Evolutionary conservation across 148 eudicot genomes (phyloP).

Genomic region (Persicaria maculosa): DNA sequence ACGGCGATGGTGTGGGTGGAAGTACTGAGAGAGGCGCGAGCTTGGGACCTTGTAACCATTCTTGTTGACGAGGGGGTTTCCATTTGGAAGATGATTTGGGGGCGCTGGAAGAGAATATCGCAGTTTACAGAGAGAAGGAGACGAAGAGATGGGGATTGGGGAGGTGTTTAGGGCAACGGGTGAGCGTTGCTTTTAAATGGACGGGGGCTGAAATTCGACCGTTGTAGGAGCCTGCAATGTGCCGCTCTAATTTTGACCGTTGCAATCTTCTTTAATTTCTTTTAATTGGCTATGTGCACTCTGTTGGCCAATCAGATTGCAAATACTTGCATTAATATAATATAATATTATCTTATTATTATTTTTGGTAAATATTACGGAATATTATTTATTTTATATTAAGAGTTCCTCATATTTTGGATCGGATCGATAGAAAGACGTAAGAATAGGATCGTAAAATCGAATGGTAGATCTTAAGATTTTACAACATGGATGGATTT

Average conservation of each 20-base stretch:
- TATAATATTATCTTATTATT: too few species aligned
- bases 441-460: too few species aligned
- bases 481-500: too few species aligned
- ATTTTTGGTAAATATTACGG: too few species aligned
- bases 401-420: too few species aligned
- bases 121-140: background rate
- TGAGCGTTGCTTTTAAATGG: conserved; percentile 7
- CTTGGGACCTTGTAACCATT: conserved; percentile 66
- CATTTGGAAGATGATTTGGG: conserved; percentile 26
- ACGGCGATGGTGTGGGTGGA: conserved; percentile 13
- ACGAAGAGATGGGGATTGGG: background rate
- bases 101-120: background rate
- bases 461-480: too few species aligned
- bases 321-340: too few species aligned
- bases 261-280: too few species aligned
- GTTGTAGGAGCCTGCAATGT: conserved; percentile 14
- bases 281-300: too few species aligned
- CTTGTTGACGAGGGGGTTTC: conserved; percentile 75
- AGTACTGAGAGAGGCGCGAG: conserved; percentile 19
- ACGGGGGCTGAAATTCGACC: conserved; percentile 4
- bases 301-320: too few species aligned
- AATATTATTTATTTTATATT: too few species aligned
- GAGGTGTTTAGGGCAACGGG: background rate
- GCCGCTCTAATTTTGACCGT: background rate
- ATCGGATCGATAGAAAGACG: too few species aligned